Conservation (phyloP, 2,329 filamentous ascomycete genomes). For the Penicillium olsonii region DNA sequence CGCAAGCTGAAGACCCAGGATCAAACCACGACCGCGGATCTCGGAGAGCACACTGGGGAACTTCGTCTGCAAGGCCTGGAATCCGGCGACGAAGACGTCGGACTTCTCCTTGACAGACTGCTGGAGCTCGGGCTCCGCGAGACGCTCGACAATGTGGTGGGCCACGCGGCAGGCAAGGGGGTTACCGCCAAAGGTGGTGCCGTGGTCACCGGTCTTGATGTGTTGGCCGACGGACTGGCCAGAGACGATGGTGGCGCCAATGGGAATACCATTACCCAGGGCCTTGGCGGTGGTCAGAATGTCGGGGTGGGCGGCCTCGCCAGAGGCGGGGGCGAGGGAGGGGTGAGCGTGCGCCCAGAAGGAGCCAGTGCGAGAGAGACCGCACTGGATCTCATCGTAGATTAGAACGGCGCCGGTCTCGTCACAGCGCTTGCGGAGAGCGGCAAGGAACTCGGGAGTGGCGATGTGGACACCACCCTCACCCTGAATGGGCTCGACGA, state of each 20-base stretch:
- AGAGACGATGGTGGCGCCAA: constrained; percentile 76
- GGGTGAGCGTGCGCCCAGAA: constrained; percentile 86
- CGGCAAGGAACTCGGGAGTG: constrained; percentile 76
- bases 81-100: constrained; percentile 59
- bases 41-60: constrained; percentile 75
- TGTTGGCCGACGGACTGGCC: constrained; percentile 66
- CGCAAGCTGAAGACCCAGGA: constrained; percentile 81
- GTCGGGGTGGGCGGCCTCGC: constrained; percentile 79
- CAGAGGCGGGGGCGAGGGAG: constrained; percentile 50
- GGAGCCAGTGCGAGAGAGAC: constrained; percentile 79
- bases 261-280: constrained; percentile 92
- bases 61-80: constrained; percentile 57
- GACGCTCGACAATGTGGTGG: constrained; percentile 77
- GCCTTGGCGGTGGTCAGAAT: constrained; percentile 94
- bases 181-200: constrained; percentile 92
- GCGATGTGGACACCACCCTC: constrained; percentile 91
- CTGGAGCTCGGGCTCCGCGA: constrained; percentile 72
- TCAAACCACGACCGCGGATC: constrained; percentile 78
- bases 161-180: constrained; percentile 81
- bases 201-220: constrained; percentile 78
- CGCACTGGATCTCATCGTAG: constrained; percentile 97
- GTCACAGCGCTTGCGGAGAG: constrained; percentile 80
- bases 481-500: constrained; percentile 95
- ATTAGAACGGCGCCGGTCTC: constrained; percentile 87
- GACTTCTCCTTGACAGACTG: constrained; percentile 69